Evolutionary conservation across 441 rosid species (phyloP).

Genomic region (Raphanus hybrid): DNA sequence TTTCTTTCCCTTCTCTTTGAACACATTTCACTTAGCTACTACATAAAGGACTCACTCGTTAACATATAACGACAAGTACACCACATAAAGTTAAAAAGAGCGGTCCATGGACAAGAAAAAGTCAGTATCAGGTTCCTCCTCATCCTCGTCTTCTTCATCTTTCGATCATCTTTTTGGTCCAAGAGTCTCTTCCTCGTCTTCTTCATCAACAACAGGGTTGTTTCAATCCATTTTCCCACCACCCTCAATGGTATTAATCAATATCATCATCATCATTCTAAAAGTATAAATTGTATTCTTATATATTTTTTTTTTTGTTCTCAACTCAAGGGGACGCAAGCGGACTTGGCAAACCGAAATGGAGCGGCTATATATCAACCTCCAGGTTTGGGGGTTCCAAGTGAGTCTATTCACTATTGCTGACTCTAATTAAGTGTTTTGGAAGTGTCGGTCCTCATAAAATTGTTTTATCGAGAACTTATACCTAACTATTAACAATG

Average conservation of each 20-base stretch:
- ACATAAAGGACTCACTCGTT: constrained; percentile 19
- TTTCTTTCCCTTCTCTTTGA: constrained; percentile 20
- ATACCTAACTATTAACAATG: not conserved
- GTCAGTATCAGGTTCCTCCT: constrained; percentile 34
- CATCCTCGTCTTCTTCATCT: constrained; percentile 38
- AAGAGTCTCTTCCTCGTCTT: constrained; percentile 31
- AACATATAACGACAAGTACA: constrained; percentile 15
- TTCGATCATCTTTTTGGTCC: constrained; percentile 47
- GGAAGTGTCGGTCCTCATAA: not conserved
- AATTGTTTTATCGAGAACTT: not conserved
- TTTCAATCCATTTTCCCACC: constrained; percentile 44
- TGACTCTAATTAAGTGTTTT: not conserved
- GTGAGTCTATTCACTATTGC: constrained; percentile 24
- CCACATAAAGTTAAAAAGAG: constrained; percentile 19
- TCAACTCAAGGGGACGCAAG: constrained; percentile 28
- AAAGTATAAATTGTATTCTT: too few relatives aligned
- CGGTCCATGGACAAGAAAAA: constrained; percentile 43
- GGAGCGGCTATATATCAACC: constrained; percentile 25
- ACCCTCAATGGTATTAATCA: constrained; percentile 34
- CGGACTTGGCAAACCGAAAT: constrained; percentile 22
- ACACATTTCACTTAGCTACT: constrained; percentile 11
- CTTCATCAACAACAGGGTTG: constrained; percentile 42
- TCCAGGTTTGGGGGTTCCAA: constrained; percentile 22
- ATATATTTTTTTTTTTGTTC: too few relatives aligned
- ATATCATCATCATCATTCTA: constrained; percentile 7